Evolutionary conservation across 176 grass and related monocot species (phyloP).

Genomic region (Chrysopogon serrulatus): DNA sequence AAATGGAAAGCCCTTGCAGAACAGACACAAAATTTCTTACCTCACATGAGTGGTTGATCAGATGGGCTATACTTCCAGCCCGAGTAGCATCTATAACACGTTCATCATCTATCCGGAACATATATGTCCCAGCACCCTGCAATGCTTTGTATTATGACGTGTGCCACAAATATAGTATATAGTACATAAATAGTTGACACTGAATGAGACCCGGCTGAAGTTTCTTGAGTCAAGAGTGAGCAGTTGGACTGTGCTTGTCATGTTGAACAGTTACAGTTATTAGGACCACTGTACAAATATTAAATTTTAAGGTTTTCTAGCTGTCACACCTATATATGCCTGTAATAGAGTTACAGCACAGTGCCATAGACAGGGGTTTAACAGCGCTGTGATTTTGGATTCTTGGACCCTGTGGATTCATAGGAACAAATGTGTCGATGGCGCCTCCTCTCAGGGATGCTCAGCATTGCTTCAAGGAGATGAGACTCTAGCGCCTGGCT

Average conservation of each 20-base stretch:
- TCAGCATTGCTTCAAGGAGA: neutral
- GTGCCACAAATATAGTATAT: neutral
- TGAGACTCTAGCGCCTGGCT: neutral
- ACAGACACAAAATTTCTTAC: slow-evolving; percentile 43
- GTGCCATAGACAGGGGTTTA: neutral
- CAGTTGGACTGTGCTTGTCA: neutral
- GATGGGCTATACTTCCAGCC: slow-evolving; percentile 92
- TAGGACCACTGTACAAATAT: neutral
- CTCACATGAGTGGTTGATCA: slow-evolving; percentile 99
- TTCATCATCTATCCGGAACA: slow-evolving; percentile 99
- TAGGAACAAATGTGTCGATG: neutral
- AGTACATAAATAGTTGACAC: neutral
- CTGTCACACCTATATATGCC: neutral
- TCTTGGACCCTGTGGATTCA: neutral
- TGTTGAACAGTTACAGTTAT: neutral
- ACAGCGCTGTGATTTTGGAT: neutral
- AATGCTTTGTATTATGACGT: slow-evolving; percentile 18
- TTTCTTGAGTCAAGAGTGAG: neutral
- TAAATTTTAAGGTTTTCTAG: neutral
- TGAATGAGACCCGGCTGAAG: neutral
- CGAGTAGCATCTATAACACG: slow-evolving; percentile 93
- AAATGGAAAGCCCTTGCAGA: slow-evolving; percentile 5
- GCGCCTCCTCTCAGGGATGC: neutral
- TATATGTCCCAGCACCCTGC: slow-evolving; percentile 98
- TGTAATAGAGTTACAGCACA: neutral